Conservation (phyloP, 441 rosid species). For the Bruguiera hainesii region DNA sequence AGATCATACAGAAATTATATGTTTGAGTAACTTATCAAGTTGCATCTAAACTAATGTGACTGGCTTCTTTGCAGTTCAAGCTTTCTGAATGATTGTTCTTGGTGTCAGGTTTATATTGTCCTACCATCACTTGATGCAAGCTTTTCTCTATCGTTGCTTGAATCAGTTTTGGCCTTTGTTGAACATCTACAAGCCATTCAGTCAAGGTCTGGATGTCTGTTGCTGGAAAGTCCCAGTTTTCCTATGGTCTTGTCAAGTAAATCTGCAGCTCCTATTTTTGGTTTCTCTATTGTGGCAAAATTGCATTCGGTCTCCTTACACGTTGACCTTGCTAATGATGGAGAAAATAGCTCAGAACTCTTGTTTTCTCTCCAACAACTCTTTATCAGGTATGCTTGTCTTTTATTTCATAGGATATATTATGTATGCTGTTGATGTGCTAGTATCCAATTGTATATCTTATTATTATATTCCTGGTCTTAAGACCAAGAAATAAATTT, state of each 20-base stretch:
- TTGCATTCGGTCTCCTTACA: slow-evolving; percentile 46
- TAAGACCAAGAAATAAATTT: neutral
- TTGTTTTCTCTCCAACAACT: slow-evolving; percentile 42
- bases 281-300: slow-evolving; percentile 52
- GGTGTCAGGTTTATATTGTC: slow-evolving; percentile 58
- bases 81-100: slow-evolving; percentile 15
- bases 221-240: slow-evolving; percentile 23
- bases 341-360: slow-evolving; percentile 55
- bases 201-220: slow-evolving; percentile 35
- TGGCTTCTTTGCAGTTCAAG: slow-evolving; percentile 1
- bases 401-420: slow-evolving; percentile 18
- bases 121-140: slow-evolving; percentile 44
- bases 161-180: slow-evolving; percentile 52
- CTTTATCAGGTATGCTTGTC: slow-evolving; percentile 48
- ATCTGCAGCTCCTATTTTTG: slow-evolving; percentile 36
- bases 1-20: neutral
- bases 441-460: slow-evolving; percentile 4
- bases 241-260: slow-evolving; percentile 25
- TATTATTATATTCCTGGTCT: neutral
- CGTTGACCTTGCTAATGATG: slow-evolving; percentile 69
- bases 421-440: slow-evolving; percentile 39
- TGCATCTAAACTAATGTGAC: neutral
- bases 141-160: slow-evolving; percentile 54
- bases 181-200: slow-evolving; percentile 41
- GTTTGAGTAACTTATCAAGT: neutral